phyloP scores from a whole-genome alignment of 1,284 basidiomycete genomes.

The Tetrapyrgos nigripes region DNA sequence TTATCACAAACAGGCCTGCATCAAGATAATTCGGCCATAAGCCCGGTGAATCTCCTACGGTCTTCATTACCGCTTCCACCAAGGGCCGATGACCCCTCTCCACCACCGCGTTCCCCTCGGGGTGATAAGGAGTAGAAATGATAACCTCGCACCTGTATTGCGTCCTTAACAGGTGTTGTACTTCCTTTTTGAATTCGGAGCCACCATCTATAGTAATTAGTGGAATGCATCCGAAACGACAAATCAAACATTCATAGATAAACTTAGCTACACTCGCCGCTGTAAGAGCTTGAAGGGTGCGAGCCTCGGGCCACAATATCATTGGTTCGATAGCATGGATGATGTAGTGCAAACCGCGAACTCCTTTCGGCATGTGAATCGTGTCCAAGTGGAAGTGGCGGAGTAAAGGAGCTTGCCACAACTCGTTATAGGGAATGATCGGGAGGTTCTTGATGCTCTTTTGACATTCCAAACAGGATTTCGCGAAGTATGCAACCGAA shows the following conservation, averaged over 20 bases:
- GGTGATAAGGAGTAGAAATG: constrained; percentile 36
- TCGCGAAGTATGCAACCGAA: constrained; percentile 33
- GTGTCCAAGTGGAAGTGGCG: constrained; percentile 31
- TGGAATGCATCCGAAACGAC: constrained; percentile 32
- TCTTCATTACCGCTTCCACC: constrained; percentile 26
- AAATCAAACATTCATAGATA: constrained; percentile 38
- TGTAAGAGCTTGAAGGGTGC: constrained; percentile 18
- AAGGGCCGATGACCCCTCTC: constrained; percentile 36
- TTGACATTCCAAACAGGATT: constrained; percentile 31
- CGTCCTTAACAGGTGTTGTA: constrained; percentile 19
- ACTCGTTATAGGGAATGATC: constrained; percentile 24
- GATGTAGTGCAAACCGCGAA: constrained; percentile 27
- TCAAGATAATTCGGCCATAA: constrained; percentile 21
- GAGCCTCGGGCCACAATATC: constrained; percentile 32
- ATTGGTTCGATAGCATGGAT: constrained; percentile 30
- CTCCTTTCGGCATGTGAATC: constrained; percentile 32
- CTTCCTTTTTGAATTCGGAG: constrained; percentile 33
- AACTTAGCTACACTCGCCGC: constrained; percentile 29
- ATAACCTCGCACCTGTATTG: constrained; percentile 32
- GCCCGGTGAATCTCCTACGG: constrained; percentile 23
- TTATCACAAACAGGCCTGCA: constrained; percentile 19
- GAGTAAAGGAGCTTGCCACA: constrained; percentile 21
- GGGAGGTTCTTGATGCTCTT: constrained; percentile 18
- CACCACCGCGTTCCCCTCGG: constrained; percentile 35
- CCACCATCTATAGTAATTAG: constrained; percentile 34